Evolutionary conservation across 2,329 filamentous ascomycete genomes (phyloP), one percentile per base, ranked within the genome.

Genomic region (Paramyrothecium roridum): DNA sequence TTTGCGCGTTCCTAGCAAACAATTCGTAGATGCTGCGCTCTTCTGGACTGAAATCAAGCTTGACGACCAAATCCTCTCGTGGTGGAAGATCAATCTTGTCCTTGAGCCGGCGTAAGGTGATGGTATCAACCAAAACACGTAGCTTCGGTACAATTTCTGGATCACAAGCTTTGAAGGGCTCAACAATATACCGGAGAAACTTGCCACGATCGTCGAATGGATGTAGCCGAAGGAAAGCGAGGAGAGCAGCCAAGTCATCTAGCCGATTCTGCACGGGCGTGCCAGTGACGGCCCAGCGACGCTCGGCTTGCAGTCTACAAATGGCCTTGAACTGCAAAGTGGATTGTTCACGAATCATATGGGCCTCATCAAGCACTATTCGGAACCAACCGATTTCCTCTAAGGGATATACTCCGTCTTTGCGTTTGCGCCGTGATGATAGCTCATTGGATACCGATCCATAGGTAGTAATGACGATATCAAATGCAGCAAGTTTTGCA

Each of bases 271-370:
- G 93, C 10, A 98, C 90, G 0, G 93, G 95, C 0, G 95, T 98
- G 54, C 93, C 95, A 0, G 95, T 98, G n/a, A 98, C 91, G 3
- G 93, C 93, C 95, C 95, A 99, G 34, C 93, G 87, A 33, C 93
- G 85, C 66, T 90, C 83, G 2, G 92, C 90, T 57, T 89, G 82
- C 3, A 98, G 78, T 20, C 85, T 83, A 60, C 91, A 93, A 20
- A 95, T 90, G 3, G 91, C 90, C 68, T 93, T 91, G 53, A 92
- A 96, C 62, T 93, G 89, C 45, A 89, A 78, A 1, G 92, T 93
- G 3, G 80, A 83, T 59, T 90, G 88, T 63, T 96, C 93, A 23
- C 95, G 90, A 61, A 99, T 98, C 72, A 90, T 90, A 69, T 99
- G 95, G 1, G 93, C 95, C 73, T 99, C 93, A 60, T 98, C 93